Conservation (phyloP, 1,139 yeast genomes). For the Spathaspora jeffriesii region DNA sequence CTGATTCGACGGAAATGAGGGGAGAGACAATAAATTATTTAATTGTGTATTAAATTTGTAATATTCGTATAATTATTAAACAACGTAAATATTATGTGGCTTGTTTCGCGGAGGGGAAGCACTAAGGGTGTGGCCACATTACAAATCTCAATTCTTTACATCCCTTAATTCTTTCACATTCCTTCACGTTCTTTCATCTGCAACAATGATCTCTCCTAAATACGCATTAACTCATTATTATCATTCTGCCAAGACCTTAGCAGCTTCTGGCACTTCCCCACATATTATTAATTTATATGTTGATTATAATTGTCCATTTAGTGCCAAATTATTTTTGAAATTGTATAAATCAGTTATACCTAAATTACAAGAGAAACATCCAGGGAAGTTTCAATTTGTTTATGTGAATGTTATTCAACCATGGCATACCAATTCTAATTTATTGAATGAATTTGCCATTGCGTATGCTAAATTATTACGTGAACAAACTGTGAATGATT, state of each 20-base stretch:
- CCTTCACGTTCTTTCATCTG: not conserved
- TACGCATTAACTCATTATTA: slow-evolving; percentile 40
- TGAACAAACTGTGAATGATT: slow-evolving; percentile 18
- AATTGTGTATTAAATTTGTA: not conserved
- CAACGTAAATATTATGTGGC: not conserved
- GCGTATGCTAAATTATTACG: slow-evolving; percentile 66
- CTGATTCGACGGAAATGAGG: not conserved
- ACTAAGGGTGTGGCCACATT: not conserved
- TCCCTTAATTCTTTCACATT: not conserved
- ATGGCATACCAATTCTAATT: slow-evolving; percentile 78
- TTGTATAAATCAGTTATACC: slow-evolving; percentile 58
- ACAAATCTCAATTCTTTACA: not conserved
- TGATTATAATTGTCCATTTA: slow-evolving; percentile 81
- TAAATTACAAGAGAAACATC: slow-evolving; percentile 42
- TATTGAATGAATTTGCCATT: slow-evolving; percentile 70
- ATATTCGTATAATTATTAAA: not conserved
- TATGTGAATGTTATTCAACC: slow-evolving; percentile 77
- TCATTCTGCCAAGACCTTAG: slow-evolving; percentile 21
- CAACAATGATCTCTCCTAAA: slow-evolving; percentile 40
- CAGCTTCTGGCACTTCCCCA: slow-evolving; percentile 23
- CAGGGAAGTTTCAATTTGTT: slow-evolving; percentile 56
- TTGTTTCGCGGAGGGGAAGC: too few relatives aligned
- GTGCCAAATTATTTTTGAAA: slow-evolving; percentile 63
- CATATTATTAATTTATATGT: slow-evolving; percentile 53
- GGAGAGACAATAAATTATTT: not conserved